Evolutionary conservation across 2,329 filamentous ascomycete genomes (phyloP).

Genomic region (Botrytis galanthina): DNA sequence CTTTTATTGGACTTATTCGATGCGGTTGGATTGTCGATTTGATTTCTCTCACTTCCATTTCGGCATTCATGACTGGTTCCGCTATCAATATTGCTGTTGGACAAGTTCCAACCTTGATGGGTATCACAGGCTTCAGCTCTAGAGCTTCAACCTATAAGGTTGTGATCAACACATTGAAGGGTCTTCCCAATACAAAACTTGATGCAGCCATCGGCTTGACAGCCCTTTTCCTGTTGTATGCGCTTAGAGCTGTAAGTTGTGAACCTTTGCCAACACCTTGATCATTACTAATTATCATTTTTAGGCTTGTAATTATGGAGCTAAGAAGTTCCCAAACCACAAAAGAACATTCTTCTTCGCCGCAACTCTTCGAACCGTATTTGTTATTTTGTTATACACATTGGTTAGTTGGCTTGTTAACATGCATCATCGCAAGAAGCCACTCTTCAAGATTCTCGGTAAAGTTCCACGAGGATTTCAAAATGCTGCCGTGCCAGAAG

Average conservation of each 20-base stretch:
- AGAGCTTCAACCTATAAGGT: slow-evolving; percentile 77
- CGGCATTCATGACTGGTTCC: slow-evolving; percentile 95
- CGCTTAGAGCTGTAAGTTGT: slow-evolving; percentile 55
- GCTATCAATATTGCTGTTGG: slow-evolving; percentile 84
- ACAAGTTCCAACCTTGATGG: slow-evolving; percentile 79
- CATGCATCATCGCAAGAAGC: slow-evolving; percentile 59
- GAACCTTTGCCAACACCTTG: no score
- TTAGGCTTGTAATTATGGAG: slow-evolving; percentile 57
- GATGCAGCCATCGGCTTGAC: slow-evolving; percentile 89
- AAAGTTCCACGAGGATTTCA: slow-evolving; percentile 83
- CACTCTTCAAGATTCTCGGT: slow-evolving; percentile 72
- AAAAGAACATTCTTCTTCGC: slow-evolving; percentile 83
- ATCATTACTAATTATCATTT: not conserved
- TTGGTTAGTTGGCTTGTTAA: slow-evolving; percentile 87
- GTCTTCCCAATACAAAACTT: slow-evolving; percentile 63
- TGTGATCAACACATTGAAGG: slow-evolving; percentile 77
- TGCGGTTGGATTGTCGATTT: slow-evolving; percentile 90
- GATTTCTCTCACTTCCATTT: slow-evolving; percentile 85
- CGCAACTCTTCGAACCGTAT: slow-evolving; percentile 85
- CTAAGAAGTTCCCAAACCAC: slow-evolving; percentile 65
- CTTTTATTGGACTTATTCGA: slow-evolving; percentile 73
- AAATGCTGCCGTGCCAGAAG: slow-evolving; percentile 68
- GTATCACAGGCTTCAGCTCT: slow-evolving; percentile 66
- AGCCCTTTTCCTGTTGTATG: slow-evolving; percentile 73
- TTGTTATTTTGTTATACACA: slow-evolving; percentile 89